Evolutionary conservation across 768 basidiomycete species (phyloP).

Genomic region (Basidioascus undulatus): DNA sequence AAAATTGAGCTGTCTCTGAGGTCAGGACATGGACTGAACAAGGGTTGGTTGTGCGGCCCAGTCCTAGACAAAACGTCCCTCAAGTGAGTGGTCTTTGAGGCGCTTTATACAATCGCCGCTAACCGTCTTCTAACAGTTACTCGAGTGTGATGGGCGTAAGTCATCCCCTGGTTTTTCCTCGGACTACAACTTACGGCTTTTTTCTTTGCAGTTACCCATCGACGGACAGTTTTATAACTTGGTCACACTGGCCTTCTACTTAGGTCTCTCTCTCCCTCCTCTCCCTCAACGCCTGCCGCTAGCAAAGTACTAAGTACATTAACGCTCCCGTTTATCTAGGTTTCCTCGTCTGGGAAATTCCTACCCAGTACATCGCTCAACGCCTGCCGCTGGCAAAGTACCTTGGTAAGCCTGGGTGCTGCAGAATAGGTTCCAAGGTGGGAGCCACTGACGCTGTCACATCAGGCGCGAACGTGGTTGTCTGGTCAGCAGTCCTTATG

Average conservation of each 20-base stretch:
- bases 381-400: constrained; percentile 37
- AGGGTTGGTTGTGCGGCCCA: too few species aligned
- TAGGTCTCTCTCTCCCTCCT: constrained; percentile 27
- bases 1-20: too few species aligned
- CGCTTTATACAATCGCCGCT: too few species aligned
- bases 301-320: constrained; percentile 28
- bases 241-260: constrained; percentile 38
- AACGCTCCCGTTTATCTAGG: too few species aligned
- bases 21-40: too few species aligned
- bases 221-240: constrained; percentile 39
- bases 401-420: constrained; percentile 16
- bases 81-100: constrained; percentile 43
- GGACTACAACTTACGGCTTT: too few species aligned
- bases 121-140: neutral
- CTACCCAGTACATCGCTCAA: constrained; percentile 40
- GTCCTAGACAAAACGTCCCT: constrained; percentile 47
- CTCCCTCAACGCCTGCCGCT: neutral
- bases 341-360: constrained; percentile 33
- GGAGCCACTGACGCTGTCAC: neutral
- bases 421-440: neutral
- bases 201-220: too few species aligned
- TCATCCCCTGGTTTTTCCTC: too few species aligned
- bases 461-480: constrained; percentile 31
- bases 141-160: constrained; percentile 37
- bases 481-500: constrained; percentile 39